These are phyloP conservation scores for Priceomyces medius DNA, from an alignment of 805 yeast species.

Conservation along the genomic window DNA sequence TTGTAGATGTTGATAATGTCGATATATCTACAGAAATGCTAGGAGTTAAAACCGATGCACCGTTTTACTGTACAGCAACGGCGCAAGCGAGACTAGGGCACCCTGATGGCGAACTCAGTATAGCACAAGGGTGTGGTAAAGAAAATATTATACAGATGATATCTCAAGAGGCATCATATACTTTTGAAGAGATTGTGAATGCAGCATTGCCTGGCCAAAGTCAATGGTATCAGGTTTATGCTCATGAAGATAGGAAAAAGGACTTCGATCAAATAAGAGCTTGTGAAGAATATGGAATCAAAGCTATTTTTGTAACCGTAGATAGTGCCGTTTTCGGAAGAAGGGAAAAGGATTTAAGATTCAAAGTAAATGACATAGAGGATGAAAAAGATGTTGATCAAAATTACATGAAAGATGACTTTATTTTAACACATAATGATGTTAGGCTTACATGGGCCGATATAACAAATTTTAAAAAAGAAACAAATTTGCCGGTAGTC, in stretches of 20 bases:
- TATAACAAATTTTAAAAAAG: constrained; percentile 22
- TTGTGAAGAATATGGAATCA: constrained; percentile 40
- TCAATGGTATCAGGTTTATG: constrained; percentile 53
- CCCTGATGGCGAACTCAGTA: constrained; percentile 42
- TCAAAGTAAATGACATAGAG: constrained; percentile 30
- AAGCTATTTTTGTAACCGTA: constrained; percentile 53
- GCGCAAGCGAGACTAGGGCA: constrained; percentile 46
- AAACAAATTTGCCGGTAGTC: constrained; percentile 46
- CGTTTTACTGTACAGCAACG: constrained; percentile 51
- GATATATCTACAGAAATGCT: constrained; percentile 29
- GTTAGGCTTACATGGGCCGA: constrained; percentile 33
- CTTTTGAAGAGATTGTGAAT: constrained; percentile 42
- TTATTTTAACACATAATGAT: constrained; percentile 11
- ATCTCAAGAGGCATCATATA: constrained; percentile 40
- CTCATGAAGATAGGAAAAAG: constrained; percentile 36
- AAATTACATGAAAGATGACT: constrained; percentile 13
- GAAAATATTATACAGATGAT: constrained; percentile 50
- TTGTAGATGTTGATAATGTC: constrained; percentile 32
- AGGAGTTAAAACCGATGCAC: constrained; percentile 35
- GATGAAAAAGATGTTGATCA: constrained; percentile 24
- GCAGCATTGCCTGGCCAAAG: constrained; percentile 26
- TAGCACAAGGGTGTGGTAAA: constrained; percentile 39
- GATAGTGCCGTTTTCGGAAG: constrained; percentile 57
- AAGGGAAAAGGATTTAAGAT: constrained; percentile 49
- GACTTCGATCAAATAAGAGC: constrained; percentile 31